These are phyloP conservation scores for Astrothelium macrocarpum DNA, from an alignment of 495 filamentous ascomycete species.

Conservation along the genomic window DNA sequence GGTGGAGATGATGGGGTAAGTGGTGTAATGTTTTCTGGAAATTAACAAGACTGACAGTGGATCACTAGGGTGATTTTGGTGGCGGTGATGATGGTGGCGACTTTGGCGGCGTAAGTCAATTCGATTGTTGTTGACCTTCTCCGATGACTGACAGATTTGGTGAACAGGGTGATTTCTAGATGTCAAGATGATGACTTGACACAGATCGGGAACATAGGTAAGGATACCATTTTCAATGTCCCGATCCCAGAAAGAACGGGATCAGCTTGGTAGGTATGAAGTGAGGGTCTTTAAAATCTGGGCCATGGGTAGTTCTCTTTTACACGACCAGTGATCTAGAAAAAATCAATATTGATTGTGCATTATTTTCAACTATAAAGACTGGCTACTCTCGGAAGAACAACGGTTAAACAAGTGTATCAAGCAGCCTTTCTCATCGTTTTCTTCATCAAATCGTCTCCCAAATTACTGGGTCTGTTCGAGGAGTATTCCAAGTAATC, in stretches of 20 bases:
- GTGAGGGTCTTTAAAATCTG: background rate
- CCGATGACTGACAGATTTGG: background rate
- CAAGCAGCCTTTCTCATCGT: background rate
- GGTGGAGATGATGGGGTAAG: conserved; percentile 12
- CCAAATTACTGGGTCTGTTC: too few relatives aligned
- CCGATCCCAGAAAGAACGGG: background rate
- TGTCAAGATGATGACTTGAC: background rate
- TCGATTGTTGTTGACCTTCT: background rate
- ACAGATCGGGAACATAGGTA: too few relatives aligned
- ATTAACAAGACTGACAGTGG: background rate
- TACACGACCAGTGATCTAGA: too few relatives aligned
- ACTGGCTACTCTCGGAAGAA: too few relatives aligned
- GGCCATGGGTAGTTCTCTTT: background rate
- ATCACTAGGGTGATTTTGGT: background rate
- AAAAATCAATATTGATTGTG: too few relatives aligned
- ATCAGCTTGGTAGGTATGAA: background rate
- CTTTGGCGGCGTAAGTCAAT: background rate
- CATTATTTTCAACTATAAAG: too few relatives aligned
- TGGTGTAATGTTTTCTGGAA: background rate
- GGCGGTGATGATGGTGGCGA: background rate
- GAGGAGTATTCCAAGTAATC: too few relatives aligned
- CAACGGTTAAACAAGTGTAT: too few relatives aligned
- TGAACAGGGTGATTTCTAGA: background rate
- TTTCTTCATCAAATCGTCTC: background rate
- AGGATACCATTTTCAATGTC: too few relatives aligned